Evolutionary conservation across 805 yeast genomes (phyloP), one percentile per base, ranked within the genome.

Genomic region (Cyberlindnera nakhonratchasimensis): DNA sequence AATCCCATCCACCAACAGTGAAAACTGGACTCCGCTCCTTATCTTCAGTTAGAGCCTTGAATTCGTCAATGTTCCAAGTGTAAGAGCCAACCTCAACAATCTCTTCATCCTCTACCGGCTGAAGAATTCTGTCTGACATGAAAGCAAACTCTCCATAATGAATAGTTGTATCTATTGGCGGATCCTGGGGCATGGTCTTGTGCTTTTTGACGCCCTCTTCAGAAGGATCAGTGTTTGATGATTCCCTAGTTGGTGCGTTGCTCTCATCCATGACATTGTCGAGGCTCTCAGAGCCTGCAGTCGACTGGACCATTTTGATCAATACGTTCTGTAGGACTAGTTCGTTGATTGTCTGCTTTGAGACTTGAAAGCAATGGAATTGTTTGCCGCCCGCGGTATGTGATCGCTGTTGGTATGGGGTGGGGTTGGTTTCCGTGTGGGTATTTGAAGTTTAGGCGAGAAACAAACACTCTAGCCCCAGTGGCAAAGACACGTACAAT

Each of bases 1-100:
- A 86, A 29, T 76, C 76, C 53, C 62, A 78, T 1, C 74, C 80
- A 2, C 88, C 91, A 47, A 80, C 72, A 37, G 61, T 64, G 50
- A 79, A 80, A 16, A 61, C 57, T 0, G 78, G 70, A 42, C 80
- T 67, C 17, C 47, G 49, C 7, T 44, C 59, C 28, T 59, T 63
- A 13, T 59, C 48, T 5, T 54, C 62, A 3, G 52, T 44, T 1
- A 69, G 45, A 0, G 44, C 32, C 29, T 40, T 50, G 44, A 50
- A 61, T 39, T 69, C 63, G 1, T 50, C 41, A 29, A 72, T 64
- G 25, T 64, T 58, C 74, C 76, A 72, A 0, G 74, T 70, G 45
- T 51, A 47, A 28, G 55, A 54, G 0, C 65, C 68, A 21, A 58
- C 60, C 2, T 47, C 61, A 1, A 49, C 43, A 3, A 52, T 50